Base-by-base conservation (phyloP, 768 basidiomycete genomes). In the Calocybe gangraenosa region DNA sequence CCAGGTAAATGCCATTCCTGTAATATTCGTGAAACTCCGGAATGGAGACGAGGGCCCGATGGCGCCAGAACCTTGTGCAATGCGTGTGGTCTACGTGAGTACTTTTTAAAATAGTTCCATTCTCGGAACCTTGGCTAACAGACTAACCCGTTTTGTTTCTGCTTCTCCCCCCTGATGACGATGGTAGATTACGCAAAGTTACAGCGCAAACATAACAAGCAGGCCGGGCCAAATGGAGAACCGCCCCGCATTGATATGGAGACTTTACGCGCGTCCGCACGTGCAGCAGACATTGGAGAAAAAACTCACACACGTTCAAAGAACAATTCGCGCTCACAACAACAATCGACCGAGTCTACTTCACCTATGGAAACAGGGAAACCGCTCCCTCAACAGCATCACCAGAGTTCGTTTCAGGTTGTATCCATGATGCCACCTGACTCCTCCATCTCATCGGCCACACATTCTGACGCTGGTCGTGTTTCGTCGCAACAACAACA, bases 1-100 rank as follows among this genome's bases (percentile, higher is more conserved):
- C 88, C 88, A 3, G 87, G 87, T 8, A 88, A 90, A 59, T 91
- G 88, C 56, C 86, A 90, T 64, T 89, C 88, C 23, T 91, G 88
- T 61, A 87, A 88, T 65, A 90, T 89, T 45, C 73, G 84, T 47
- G 88, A 91, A 60, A 91, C 88, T 3, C 88, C 88, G n/a, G 88
- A 91, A 62, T 91, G 88, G 88, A 66, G 88, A 42, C 76, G 87
- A 19, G 88, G 88, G 13, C 88, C 88, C 2, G 88, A 90, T 57
- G 88, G 88, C 3, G 87, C 88, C 19, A 68, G 88, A 57, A 91
- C 88, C 7, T 60, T 91, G 55, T 91, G 88, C 59, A 91, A 90
- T 60, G 88, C 88, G 34, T 91, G 88, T 65, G 88, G 88, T 23
- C 65, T 91, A 54, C 88, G 88, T 91, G 62, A 60, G 84, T 81